Percentiles rank a stretch among this genome's conserved stretches.
Evolutionary conservation across 495 filamentous ascomycete genomes (phyloP).

Genomic region (Parathielavia appendiculata): DNA sequence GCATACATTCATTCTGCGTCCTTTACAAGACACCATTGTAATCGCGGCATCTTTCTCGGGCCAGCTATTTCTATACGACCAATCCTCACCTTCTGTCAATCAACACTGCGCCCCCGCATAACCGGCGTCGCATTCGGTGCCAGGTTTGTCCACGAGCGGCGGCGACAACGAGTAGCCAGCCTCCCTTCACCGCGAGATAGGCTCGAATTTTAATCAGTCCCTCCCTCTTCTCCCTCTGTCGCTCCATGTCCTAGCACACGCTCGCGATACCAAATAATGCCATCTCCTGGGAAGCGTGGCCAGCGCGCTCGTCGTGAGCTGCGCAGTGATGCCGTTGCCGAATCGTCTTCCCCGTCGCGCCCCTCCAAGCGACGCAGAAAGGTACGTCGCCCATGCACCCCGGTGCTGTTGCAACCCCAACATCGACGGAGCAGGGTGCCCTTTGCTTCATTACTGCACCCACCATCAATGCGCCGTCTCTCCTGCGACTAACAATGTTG

Average conservation of each 20-base stretch:
- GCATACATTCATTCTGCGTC: background rate
- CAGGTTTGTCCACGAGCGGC: background rate
- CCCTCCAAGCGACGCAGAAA: conserved; percentile 71
- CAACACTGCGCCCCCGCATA: background rate
- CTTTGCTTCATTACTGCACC: conserved; percentile 1
- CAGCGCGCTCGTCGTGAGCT: conserved; percentile 39
- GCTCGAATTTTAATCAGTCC: background rate
- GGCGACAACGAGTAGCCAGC: conserved; percentile 1
- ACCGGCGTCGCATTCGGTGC: conserved; percentile 5
- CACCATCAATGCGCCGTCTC: conserved; percentile 13
- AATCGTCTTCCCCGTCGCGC: conserved; percentile 62
- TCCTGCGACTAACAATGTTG: conserved; percentile 8
- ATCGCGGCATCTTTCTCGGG: background rate
- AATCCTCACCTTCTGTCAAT: background rate
- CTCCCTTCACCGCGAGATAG: background rate
- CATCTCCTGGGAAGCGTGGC: conserved; percentile 40
- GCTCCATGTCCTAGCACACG: conserved; percentile 24
- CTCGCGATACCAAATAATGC: conserved; percentile 28
- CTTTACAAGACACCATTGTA: background rate
- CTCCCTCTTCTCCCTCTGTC: conserved; percentile 12
- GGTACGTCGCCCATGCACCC: conserved; percentile 41
- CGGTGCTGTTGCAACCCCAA: conserved; percentile 29
- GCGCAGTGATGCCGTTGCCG: conserved; percentile 37
- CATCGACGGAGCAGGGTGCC: conserved; percentile 10
- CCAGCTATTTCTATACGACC: background rate